phyloP scores from a whole-genome alignment of 1,284 basidiomycete genomes.

The Marasmius fiardii region DNA sequence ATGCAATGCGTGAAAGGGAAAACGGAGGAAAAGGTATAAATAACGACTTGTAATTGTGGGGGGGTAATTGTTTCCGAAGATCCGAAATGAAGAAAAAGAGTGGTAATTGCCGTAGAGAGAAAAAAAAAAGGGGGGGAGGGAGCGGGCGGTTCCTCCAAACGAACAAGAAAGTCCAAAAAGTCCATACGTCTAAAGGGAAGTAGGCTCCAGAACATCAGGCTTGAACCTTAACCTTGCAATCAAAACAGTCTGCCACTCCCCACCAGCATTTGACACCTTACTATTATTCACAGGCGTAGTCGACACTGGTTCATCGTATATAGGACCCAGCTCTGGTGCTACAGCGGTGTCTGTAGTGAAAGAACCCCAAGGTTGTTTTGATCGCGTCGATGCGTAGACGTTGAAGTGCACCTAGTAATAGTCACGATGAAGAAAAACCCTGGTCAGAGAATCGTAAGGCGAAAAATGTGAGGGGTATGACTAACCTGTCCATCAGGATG shows the following conservation, averaged over 20 bases:
- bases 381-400: constrained; percentile 48
- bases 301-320: constrained; percentile 36
- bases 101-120: too few relatives aligned
- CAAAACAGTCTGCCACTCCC: constrained; percentile 42
- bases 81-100: too few relatives aligned
- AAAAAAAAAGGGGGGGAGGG: neutral
- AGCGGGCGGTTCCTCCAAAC: too few relatives aligned
- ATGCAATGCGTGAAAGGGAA: too few relatives aligned
- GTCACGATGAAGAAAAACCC: constrained; percentile 5
- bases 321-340: constrained; percentile 31
- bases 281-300: constrained; percentile 37
- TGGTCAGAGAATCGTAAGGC: constrained; percentile 8
- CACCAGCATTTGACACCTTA: constrained; percentile 47
- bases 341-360: constrained; percentile 54
- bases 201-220: constrained; percentile 51
- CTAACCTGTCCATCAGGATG: constrained; percentile 60
- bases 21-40: too few relatives aligned
- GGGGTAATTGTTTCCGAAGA: too few relatives aligned
- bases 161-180: neutral
- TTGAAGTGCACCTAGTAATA: constrained; percentile 71
- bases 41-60: too few relatives aligned
- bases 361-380: constrained; percentile 61
- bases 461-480: constrained; percentile 13
- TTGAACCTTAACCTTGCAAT: constrained; percentile 54
- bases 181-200: constrained; percentile 33